Percentiles rank a stretch among this genome's conserved stretches.
These are phyloP conservation scores for Diplodia intermedia DNA, from an alignment of 2,329 filamentous ascomycete species.

Conservation along the genomic window DNA sequence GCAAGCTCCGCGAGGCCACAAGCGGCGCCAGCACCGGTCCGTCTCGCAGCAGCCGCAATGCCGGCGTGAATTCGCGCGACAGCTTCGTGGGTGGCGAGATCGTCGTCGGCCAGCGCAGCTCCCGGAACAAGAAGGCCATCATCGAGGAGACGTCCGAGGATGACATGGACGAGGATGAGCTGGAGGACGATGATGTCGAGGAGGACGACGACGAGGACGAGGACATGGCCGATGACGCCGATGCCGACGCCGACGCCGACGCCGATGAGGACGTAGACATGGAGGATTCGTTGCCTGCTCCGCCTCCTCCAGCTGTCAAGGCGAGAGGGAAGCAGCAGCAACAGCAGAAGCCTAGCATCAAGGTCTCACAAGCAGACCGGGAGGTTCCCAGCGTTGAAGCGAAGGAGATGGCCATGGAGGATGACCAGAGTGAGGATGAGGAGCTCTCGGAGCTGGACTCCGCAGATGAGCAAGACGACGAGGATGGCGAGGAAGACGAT, in stretches of 20 bases:
- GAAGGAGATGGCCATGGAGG: slow-evolving; percentile 57
- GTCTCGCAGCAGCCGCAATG: slow-evolving; percentile 39
- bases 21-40: slow-evolving; percentile 42
- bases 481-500: slow-evolving; percentile 52
- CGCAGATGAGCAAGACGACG: slow-evolving; percentile 49
- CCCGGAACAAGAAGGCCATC: slow-evolving; percentile 49
- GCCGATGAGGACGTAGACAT: slow-evolving; percentile 36
- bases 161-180: slow-evolving; percentile 50
- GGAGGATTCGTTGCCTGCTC: slow-evolving; percentile 40
- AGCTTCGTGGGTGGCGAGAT: slow-evolving; percentile 37
- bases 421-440: slow-evolving; percentile 56
- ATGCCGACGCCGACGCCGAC: slow-evolving; percentile 34
- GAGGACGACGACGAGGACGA: slow-evolving; percentile 49
- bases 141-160: slow-evolving; percentile 52
- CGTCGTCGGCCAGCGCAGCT: slow-evolving; percentile 48
- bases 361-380: slow-evolving; percentile 40
- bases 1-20: slow-evolving; percentile 57
- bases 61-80: slow-evolving; percentile 41
- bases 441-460: slow-evolving; percentile 51
- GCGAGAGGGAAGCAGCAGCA: slow-evolving; percentile 37
- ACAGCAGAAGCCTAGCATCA: slow-evolving; percentile 49
- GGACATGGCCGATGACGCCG: slow-evolving; percentile 43
- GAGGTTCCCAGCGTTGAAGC: slow-evolving; percentile 49
- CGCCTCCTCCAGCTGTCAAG: slow-evolving; percentile 36
- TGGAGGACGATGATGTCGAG: slow-evolving; percentile 48